Evolutionary conservation across 306 rosid species (phyloP), one percentile per base, ranked within the genome.

Genomic region (Ochetophila trinervis): DNA sequence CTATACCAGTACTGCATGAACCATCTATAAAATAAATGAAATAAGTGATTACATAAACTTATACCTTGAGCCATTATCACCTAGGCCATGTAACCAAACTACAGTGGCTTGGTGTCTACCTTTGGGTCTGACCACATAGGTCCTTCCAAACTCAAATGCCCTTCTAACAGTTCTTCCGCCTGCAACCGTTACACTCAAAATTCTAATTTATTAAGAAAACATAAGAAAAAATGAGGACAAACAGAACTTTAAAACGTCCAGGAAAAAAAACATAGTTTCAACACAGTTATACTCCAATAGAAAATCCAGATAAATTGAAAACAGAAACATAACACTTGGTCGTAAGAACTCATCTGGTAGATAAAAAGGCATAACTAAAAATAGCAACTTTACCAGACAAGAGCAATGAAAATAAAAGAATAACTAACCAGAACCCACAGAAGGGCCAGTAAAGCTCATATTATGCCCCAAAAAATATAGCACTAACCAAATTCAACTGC

Each of bases 21-120:
- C 54, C 49, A 49, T 36, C 52, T 57, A 1, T 18, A 6, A 63
- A 50, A 16, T 6, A 6, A 12, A 22, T 22, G 5, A 51, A 20
- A 60, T n/a, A 57, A 60, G 60, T 36, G 55, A 65, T n/a, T 76
- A 67, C 49, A 67, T 62, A 76, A 50, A 62, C 52, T 60, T 62
- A 60, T 80, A 93, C 99, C 99, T 93, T 68, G 99, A 79, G 76
- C 99, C 99, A 78, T 93, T 90, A 73, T 93, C 99, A 22, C 99
- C 99, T n/a, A 93, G 97, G 65, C 99, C 99, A 70, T 90, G 99
- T 37, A 93, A 85, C 99, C 99, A 93, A 72, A 93, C 96, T 60
- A 93, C 78, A 16, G 99, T 93, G 67, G 99, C 99, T 83, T 87
- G 99, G 81, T 93, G 99, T 87, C 81, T 93, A 53, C 96, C 99